These are phyloP conservation scores for Cladosporium halotolerans DNA, from an alignment of 2,329 filamentous ascomycete species.

Conservation along the genomic window DNA sequence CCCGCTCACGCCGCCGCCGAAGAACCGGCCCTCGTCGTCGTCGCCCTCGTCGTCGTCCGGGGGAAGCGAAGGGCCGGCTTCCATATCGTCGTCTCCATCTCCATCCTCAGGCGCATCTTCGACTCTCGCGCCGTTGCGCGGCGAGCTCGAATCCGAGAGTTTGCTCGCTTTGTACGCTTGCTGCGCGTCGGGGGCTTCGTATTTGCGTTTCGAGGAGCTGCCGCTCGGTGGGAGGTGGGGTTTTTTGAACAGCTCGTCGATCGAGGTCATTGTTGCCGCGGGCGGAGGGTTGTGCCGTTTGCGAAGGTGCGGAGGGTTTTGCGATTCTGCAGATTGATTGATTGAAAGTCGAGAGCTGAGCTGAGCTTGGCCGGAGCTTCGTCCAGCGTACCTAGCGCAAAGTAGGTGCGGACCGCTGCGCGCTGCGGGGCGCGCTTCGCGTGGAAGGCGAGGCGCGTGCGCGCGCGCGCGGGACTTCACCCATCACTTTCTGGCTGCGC, in stretches of 20 bases:
- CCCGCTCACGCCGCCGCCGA: constrained; percentile 80
- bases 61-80: constrained; percentile 32
- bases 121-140: constrained; percentile 38
- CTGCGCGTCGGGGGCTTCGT: constrained; percentile 49
- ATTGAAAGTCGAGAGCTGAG: too few relatives aligned
- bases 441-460: not conserved
- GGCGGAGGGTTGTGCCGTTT: not conserved
- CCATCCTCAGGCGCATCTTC: constrained; percentile 49
- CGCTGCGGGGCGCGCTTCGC: not conserved
- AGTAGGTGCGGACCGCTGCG: not conserved
- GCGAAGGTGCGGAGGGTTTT: too few relatives aligned
- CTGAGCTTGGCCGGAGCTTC: too few relatives aligned
- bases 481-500: too few relatives aligned
- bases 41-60: constrained; percentile 52
- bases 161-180: constrained; percentile 57
- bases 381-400: too few relatives aligned
- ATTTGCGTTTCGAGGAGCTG: constrained; percentile 48
- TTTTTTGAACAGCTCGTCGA: constrained; percentile 59
- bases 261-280: constrained; percentile 45
- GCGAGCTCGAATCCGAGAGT: constrained; percentile 42
- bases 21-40: constrained; percentile 92
- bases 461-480: not conserved
- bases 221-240: constrained; percentile 36
- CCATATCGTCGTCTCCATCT: constrained; percentile 42
- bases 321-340: too few relatives aligned